Conservation (phyloP, 2,329 filamentous ascomycete genomes). For the Hortaea werneckii region DNA sequence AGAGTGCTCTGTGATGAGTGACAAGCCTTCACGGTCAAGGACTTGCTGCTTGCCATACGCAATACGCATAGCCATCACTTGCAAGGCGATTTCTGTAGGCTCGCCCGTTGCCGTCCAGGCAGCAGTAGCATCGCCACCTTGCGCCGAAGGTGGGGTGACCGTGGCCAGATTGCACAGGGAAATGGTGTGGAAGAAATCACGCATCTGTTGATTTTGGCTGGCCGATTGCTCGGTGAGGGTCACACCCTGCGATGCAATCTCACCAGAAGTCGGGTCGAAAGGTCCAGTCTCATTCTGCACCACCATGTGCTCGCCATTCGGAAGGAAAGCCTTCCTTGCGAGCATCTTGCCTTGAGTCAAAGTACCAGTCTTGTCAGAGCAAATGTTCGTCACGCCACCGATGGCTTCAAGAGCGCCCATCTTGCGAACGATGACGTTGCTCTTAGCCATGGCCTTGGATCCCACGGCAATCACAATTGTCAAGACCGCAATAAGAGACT, state of each 20-base stretch:
- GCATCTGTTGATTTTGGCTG: slow-evolving; percentile 39
- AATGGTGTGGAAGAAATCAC: slow-evolving; percentile 46
- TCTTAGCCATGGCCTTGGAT: slow-evolving; percentile 61
- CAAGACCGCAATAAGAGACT: slow-evolving; percentile 60
- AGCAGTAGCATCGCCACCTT: neutral
- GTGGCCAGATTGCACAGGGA: slow-evolving; percentile 55
- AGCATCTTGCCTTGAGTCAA: slow-evolving; percentile 26
- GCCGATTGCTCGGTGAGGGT: slow-evolving; percentile 51
- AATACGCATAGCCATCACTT: slow-evolving; percentile 61
- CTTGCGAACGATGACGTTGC: slow-evolving; percentile 70
- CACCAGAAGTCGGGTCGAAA: slow-evolving; percentile 40
- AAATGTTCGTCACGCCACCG: slow-evolving; percentile 56
- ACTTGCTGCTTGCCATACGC: slow-evolving; percentile 12
- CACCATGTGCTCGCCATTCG: slow-evolving; percentile 46
- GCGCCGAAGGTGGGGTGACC: slow-evolving; percentile 27
- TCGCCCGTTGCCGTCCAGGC: slow-evolving; percentile 56
- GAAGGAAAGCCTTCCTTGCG: slow-evolving; percentile 45
- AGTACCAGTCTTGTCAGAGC: slow-evolving; percentile 61
- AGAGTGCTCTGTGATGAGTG: slow-evolving; percentile 19
- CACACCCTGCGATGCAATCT: slow-evolving; percentile 43
- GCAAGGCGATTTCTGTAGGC: slow-evolving; percentile 62
- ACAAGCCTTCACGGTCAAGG: slow-evolving; percentile 7
- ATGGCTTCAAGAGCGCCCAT: slow-evolving; percentile 66
- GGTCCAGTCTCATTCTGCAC: slow-evolving; percentile 47
- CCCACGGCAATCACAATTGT: slow-evolving; percentile 57